phyloP scores from a whole-genome alignment of 495 filamentous ascomycete genomes.

The Astrothelium macrocarpum region DNA sequence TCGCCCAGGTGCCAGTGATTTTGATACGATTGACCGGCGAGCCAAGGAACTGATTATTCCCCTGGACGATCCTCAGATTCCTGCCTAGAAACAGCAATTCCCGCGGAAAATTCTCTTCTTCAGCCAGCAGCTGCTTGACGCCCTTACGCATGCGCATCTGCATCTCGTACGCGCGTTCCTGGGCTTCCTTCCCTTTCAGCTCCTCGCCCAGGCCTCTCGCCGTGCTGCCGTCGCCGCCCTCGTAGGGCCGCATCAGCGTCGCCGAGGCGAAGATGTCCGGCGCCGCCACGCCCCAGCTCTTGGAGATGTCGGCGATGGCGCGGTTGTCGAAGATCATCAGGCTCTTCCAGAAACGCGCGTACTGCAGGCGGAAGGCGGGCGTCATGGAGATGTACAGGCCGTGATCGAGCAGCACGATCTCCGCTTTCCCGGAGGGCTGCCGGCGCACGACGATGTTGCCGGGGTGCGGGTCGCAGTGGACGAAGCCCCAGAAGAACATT shows the following conservation, averaged over 20 bases:
- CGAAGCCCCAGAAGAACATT: conserved; percentile 90
- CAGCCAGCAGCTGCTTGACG: conserved; percentile 71
- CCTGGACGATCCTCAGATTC: conserved; percentile 88
- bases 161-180: conserved; percentile 65
- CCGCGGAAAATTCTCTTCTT: conserved; percentile 86
- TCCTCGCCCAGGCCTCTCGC: conserved; percentile 39
- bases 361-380: conserved; percentile 76
- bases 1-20: conserved; percentile 87
- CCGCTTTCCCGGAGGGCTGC: conserved; percentile 65
- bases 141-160: conserved; percentile 75
- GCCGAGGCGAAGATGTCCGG: conserved; percentile 84
- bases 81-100: conserved; percentile 93
- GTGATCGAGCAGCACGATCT: conserved; percentile 93
- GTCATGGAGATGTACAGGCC: conserved; percentile 89
- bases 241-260: conserved; percentile 82
- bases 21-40: conserved; percentile 92
- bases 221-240: conserved; percentile 65
- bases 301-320: conserved; percentile 59
- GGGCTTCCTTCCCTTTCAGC: conserved; percentile 46
- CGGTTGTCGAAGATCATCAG: conserved; percentile 88
- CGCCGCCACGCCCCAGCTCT: conserved; percentile 76
- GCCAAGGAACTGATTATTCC: conserved; percentile 74
- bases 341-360: conserved; percentile 86
- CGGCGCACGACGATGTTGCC: conserved; percentile 95
- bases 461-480: conserved; percentile 94